These are phyloP conservation scores for Ceratocystis cacaofunesta DNA, from an alignment of 2,329 filamentous ascomycete species.

Conservation along the genomic window DNA sequence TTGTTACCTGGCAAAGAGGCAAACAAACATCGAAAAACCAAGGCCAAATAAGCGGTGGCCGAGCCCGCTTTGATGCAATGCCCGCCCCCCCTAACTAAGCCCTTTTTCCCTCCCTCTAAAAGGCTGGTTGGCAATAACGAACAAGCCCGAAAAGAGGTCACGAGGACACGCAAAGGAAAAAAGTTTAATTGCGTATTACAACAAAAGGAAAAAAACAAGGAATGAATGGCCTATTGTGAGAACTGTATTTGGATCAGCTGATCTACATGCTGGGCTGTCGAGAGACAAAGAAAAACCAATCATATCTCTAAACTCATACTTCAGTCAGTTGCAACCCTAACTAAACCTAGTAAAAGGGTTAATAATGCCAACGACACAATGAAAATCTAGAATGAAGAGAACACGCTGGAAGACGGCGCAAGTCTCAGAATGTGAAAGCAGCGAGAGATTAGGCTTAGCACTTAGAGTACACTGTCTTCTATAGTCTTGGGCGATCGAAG, in stretches of 20 bases:
- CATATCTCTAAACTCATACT: neutral
- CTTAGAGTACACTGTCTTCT: neutral
- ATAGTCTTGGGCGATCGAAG: conserved; percentile 1
- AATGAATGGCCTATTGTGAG: neutral
- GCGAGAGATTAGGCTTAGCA: neutral
- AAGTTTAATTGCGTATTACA: neutral
- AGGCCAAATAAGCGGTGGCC: conserved; percentile 6
- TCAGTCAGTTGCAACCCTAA: neutral
- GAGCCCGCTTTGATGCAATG: conserved; percentile 11
- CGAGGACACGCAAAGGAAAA: neutral
- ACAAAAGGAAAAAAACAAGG: neutral
- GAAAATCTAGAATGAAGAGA: no score
- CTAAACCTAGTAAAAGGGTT: neutral
- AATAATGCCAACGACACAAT: no score
- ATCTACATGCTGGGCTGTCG: neutral
- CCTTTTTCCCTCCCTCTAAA: neutral
- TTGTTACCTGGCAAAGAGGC: no score
- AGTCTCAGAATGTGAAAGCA: neutral
- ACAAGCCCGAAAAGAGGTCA: neutral
- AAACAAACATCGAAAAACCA: neutral
- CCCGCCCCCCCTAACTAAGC: neutral
- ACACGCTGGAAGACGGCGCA: neutral
- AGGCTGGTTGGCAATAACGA: no score
- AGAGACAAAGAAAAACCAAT: neutral
- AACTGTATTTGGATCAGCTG: neutral